Base-by-base conservation (phyloP, 352 stramenopile genomes). In the Pythium utonaiense region DNA sequence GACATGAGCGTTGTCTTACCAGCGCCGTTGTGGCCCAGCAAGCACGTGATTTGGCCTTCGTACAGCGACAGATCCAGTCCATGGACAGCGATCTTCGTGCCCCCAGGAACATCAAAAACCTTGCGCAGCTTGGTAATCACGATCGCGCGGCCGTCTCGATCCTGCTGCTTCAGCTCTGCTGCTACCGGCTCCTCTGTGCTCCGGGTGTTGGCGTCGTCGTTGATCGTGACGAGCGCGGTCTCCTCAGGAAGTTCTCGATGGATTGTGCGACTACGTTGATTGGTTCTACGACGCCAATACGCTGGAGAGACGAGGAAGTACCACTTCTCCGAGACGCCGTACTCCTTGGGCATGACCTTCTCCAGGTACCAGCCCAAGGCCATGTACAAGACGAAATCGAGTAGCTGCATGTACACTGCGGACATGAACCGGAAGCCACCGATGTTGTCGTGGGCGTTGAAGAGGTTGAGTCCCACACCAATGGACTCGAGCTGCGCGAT, bases 11-110 rank as follows among this genome's bases (percentile, higher is more conserved):
- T 95, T 4, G 81, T 92, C 70, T 98, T 98, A 8, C 95, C 94
- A 4, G 92, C 91, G 50, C 96, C 96, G 64, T 99, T 99, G 66
- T 98, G 95, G 0, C 96, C 96, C 2, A 99, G 71, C 0, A 99
- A 69, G 67, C 86, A 96, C 13, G 91, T 97, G 62, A 98, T 96
- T 64, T 99, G 91, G 1, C 89, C 91, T 69, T 97, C 78, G 52
- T 98, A 98, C 57, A 99, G 78, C 21, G 76, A 78, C 16, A 98
- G 53, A 64, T 72, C 62, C 3, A 98, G 55, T 8, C 77, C 73
- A 24, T 97, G 70, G 0, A 98, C 91, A 1, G 95, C 95, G n/a
- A 89, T 66, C 57, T 97, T 97, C 9, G 54, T 71, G 3, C 67
- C 62, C 14, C 75, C 78, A 0, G 67, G 85, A 38, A 82, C 80